Evolutionary conservation across 78 protist genomes (phyloP).

Genomic region (Chrysochromulina tobinii): DNA sequence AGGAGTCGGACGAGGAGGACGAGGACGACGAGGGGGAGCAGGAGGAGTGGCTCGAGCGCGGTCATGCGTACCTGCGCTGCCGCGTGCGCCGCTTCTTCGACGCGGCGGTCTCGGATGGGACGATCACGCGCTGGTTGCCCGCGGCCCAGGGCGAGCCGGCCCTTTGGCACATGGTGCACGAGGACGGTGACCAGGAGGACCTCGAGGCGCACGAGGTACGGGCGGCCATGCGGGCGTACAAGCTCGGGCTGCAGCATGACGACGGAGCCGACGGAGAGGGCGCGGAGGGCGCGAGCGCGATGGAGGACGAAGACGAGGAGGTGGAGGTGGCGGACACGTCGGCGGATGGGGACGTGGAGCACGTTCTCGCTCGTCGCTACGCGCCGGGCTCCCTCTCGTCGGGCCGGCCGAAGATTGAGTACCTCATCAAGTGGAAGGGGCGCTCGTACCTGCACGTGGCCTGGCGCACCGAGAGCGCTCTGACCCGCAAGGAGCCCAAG

Average conservation of each 20-base stretch:
- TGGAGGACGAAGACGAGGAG: too few relatives aligned
- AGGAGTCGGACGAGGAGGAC: too few relatives aligned
- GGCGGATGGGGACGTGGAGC: too few relatives aligned
- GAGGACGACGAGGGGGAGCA: too few relatives aligned
- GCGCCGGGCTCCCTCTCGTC: too few relatives aligned
- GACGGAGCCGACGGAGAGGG: too few relatives aligned
- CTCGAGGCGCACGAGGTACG: neutral
- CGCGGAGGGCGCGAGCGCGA: too few relatives aligned
- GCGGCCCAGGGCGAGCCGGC: neutral
- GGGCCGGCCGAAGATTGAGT: neutral
- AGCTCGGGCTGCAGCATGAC: neutral
- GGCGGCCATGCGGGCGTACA: neutral
- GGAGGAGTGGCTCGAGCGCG: neutral
- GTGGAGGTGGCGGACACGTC: too few relatives aligned
- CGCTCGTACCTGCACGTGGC: neutral
- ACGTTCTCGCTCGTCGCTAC: too few relatives aligned
- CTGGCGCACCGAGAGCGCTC: neutral
- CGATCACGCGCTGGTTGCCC: neutral
- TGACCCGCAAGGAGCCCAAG: neutral
- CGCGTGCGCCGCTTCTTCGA: neutral
- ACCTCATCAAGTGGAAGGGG: neutral
- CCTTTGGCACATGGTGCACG: neutral
- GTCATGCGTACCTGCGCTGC: neutral
- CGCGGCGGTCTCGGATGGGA: neutral
- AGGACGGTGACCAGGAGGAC: neutral